Conservation (phyloP, 1,284 basidiomycete species). For the Leccinum pachyderme region DNA sequence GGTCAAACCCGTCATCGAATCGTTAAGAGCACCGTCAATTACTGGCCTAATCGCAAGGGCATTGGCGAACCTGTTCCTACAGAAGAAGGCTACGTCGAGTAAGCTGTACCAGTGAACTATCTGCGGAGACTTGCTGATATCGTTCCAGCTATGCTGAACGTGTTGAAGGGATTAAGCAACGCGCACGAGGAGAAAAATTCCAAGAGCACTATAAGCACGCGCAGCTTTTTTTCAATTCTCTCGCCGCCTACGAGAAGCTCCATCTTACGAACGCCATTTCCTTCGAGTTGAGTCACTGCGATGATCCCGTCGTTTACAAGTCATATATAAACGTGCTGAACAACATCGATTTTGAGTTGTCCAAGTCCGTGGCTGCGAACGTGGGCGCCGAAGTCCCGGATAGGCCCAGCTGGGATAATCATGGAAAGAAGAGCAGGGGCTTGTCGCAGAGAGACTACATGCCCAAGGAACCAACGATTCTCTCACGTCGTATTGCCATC, state of each 20-base stretch:
- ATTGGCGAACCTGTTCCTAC: conserved; percentile 48
- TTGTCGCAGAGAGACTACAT: conserved; percentile 62
- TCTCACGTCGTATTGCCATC: conserved; percentile 70
- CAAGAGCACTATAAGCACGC: conserved; percentile 69
- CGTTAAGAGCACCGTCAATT: conserved; percentile 62
- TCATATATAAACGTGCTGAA: conserved; percentile 64
- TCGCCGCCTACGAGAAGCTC: conserved; percentile 59
- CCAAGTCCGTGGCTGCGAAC: conserved; percentile 59
- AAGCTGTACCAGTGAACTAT: conserved; percentile 13
- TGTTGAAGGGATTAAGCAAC: conserved; percentile 62
- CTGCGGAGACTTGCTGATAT: neutral
- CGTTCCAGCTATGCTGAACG: conserved; percentile 44
- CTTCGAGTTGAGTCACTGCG: conserved; percentile 80
- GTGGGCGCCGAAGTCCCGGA: conserved; percentile 60
- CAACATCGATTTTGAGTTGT: conserved; percentile 69
- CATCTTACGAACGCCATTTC: conserved; percentile 68
- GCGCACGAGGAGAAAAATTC: conserved; percentile 72
- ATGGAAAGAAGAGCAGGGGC: conserved; percentile 51
- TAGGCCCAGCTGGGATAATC: conserved; percentile 48
- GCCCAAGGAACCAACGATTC: conserved; percentile 63
- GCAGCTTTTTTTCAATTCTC: conserved; percentile 79
- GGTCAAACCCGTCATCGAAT: conserved; percentile 61
- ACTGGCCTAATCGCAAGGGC: conserved; percentile 71
- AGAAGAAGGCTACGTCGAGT: conserved; percentile 64
- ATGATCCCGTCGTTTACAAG: conserved; percentile 69